Percentiles rank a stretch among this genome's conserved stretches.
phyloP scores from a whole-genome alignment of 208 protist genomes.

The Leishmania mexicana region DNA sequence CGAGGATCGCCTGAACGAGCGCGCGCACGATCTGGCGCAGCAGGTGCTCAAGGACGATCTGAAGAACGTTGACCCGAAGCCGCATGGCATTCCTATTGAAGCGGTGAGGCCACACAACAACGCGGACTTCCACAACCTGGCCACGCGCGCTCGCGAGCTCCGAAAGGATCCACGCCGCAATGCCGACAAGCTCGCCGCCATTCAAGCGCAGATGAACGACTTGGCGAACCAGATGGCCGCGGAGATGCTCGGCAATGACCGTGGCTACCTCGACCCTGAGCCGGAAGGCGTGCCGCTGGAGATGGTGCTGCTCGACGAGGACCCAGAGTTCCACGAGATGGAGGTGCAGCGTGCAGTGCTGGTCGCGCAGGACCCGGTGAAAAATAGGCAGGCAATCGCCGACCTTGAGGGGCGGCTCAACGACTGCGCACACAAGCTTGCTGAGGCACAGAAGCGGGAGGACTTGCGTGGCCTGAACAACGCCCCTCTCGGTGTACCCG shows the following conservation, averaged over 20 bases:
- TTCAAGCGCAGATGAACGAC: conserved; percentile 65
- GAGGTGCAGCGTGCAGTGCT: conserved; percentile 70
- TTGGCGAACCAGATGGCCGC: conserved; percentile 50
- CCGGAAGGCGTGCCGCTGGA: conserved; percentile 65
- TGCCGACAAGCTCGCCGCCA: conserved; percentile 38
- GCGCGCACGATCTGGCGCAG: conserved; percentile 55
- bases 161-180: conserved; percentile 57
- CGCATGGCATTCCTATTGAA: conserved; percentile 50
- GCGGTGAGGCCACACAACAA: conserved; percentile 65
- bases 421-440: conserved; percentile 65
- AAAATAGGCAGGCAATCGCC: conserved; percentile 43
- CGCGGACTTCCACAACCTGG: conserved; percentile 55
- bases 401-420: conserved; percentile 75
- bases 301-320: conserved; percentile 46
- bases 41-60: conserved; percentile 66
- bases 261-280: conserved; percentile 60
- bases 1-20: conserved; percentile 64
- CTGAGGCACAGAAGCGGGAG: conserved; percentile 55
- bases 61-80: conserved; percentile 43
- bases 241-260: conserved; percentile 48
- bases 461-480: conserved; percentile 52
- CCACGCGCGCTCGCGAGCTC: conserved; percentile 54
- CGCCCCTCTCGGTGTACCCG: conserved; percentile 51
- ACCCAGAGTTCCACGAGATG: conserved; percentile 55
- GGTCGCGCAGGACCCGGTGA: conserved; percentile 52